Base-by-base conservation (phyloP, 352 stramenopile species). In the Phytophthora syringae region DNA sequence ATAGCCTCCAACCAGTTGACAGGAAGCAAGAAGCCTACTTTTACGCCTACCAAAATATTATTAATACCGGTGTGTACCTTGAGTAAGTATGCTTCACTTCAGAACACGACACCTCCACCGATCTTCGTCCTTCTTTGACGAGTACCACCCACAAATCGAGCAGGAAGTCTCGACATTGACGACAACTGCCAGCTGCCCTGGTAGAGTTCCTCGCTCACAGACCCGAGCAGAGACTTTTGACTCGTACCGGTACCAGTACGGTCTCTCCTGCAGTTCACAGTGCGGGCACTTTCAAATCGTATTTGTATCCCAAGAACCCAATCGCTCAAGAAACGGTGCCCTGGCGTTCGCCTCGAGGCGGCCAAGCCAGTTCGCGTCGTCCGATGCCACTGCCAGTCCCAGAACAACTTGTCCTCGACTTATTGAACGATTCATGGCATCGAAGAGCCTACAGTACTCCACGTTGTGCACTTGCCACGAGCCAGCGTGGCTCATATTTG, bases 311-410 rank as follows among this genome's bases (percentile, higher is more conserved):
- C 50, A n/a, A n/a, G 5, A 52, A 32, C 40, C 52, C 50, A 42
- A 62, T 62, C 53, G 47, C 39, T 68, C 60, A 68, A 68, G 60
- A 22, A 62, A 56, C 13, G 45, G n/a, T 9, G 34, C 50, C 12
- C 22, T 52, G 21, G 27, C 60, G 60, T 54, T 68, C 52, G 52
- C 25, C 20, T 52, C 28, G 54, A 50, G 43, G 36, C 47, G 53
- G 36, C 61, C 61, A 52, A 69, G 61, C 61, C 61, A 37, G 62
- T 65, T 70, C 54, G 54, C 62, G 54, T 65, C 62, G 61, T 69
- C 61, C 60, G 39, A 49, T 54, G 60, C 40, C 36, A 22, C 11
- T 43, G 5, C 18, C 44, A 13, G 11, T 62, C 48, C 52, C 53
- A 52, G 58, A 54, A n/a, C n/a, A n/a, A n/a, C n/a, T n/a, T n/a